A percentile compares a stretch with the other conserved stretches of the same genome.
phyloP scores from a whole-genome alignment of 352 stramenopile species.

The Phytophthora ohioensis region DNA sequence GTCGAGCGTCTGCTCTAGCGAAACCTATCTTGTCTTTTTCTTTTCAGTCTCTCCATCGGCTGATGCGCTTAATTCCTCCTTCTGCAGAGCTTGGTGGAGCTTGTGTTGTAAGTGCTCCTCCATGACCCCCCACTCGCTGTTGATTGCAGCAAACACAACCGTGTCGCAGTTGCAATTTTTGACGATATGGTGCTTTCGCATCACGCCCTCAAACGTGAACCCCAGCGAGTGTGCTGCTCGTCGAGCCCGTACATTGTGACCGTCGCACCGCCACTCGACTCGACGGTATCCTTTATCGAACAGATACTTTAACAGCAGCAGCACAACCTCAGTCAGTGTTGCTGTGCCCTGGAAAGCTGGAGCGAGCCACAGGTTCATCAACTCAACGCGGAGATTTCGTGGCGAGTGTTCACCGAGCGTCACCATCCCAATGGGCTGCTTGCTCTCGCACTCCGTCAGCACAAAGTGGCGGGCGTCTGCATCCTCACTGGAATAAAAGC shows the following conservation, averaged over 20 bases:
- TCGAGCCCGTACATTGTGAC: slow-evolving; percentile 86
- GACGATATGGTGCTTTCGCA: slow-evolving; percentile 88
- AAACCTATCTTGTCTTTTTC: slow-evolving; percentile 53
- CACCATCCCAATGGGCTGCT: slow-evolving; percentile 79
- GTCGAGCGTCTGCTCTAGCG: neutral
- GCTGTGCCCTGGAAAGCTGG: slow-evolving; percentile 76
- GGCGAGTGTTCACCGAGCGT: slow-evolving; percentile 80
- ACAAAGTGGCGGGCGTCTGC: slow-evolving; percentile 67
- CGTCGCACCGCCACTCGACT: slow-evolving; percentile 90
- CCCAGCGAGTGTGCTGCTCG: slow-evolving; percentile 82
- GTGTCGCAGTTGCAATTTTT: slow-evolving; percentile 90
- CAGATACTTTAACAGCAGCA: slow-evolving; percentile 77
- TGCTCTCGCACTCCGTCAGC: slow-evolving; percentile 59
- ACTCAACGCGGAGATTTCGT: slow-evolving; percentile 77
- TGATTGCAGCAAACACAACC: slow-evolving; percentile 85
- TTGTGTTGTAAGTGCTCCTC: slow-evolving; percentile 72
- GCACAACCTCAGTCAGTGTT: slow-evolving; percentile 64
- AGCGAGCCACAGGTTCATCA: slow-evolving; percentile 83
- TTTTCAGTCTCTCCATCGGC: slow-evolving; percentile 13
- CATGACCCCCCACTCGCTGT: slow-evolving; percentile 86
- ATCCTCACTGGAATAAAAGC: slow-evolving; percentile 46
- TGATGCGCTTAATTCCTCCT: slow-evolving; percentile 20
- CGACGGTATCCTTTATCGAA: slow-evolving; percentile 84
- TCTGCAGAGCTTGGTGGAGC: slow-evolving; percentile 32
- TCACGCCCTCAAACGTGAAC: slow-evolving; percentile 89